Percentiles rank a stretch among this genome's conserved stretches.
These are phyloP conservation scores for Candida takata DNA, from an alignment of 805 yeast genomes.

Conservation along the genomic window DNA sequence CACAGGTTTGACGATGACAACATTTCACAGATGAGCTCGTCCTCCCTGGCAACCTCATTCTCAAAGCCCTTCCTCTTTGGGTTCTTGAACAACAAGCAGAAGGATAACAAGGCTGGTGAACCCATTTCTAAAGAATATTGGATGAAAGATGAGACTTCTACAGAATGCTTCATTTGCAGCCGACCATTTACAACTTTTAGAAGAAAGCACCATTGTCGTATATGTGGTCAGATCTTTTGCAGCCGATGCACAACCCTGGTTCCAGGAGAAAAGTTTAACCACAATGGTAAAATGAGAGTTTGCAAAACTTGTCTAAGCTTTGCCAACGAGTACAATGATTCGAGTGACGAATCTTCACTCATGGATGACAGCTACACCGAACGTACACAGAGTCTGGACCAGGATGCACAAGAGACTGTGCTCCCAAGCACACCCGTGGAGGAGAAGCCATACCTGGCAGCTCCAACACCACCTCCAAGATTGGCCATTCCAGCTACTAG, in stretches of 20 bases:
- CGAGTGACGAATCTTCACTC: conserved; percentile 56
- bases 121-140: conserved; percentile 64
- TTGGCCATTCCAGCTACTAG: conserved; percentile 81
- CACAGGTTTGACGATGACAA: conserved; percentile 28
- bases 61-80: conserved; percentile 37
- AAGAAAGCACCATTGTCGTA: conserved; percentile 89
- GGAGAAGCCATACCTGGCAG: conserved; percentile 21
- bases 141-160: conserved; percentile 93
- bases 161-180: conserved; percentile 81
- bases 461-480: conserved; percentile 55
- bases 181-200: conserved; percentile 76
- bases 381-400: conserved; percentile 12
- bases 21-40: conserved; percentile 30
- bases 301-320: conserved; percentile 65
- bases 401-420: conserved; percentile 17
- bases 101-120: conserved; percentile 17
- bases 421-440: conserved; percentile 18
- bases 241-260: conserved; percentile 70
- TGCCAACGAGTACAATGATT: conserved; percentile 61
- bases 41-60: conserved; percentile 35
- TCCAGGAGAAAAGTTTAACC: conserved; percentile 56
- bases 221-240: conserved; percentile 95
- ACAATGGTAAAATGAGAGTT: conserved; percentile 64
- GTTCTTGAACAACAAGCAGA: conserved; percentile 29
- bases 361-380: conserved; percentile 28